Evolutionary conservation across 805 yeast species (phyloP), one percentile per base, ranked within the genome.

Genomic region (Suhomyces xylopsoci): DNA sequence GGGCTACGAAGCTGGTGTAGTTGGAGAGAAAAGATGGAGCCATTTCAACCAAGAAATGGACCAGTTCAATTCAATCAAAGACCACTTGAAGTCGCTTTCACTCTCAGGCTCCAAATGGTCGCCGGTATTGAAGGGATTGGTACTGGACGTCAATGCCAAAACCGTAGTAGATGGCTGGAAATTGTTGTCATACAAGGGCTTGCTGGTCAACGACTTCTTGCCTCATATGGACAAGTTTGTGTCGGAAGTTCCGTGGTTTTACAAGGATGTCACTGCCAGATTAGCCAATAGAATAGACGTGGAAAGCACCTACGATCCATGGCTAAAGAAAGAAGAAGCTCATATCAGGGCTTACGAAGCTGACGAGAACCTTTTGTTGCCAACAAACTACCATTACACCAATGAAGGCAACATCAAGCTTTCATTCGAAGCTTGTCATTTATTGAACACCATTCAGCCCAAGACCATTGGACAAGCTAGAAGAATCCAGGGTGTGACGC

Each of bases 401-500:
- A 63, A 73, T 12, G 77, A 81, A 15, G 81, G 89, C 0, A 67
- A 59, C 24, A 50, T 73, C 38, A 74, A 73, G 52, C 69, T 93
- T n/a, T 88, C 96, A 1, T 77, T 81, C 24, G 97, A 93, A 63
- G 92, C 85, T 26, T 81, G 87, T 52, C 76, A 74, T 15, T 70
- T 88, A 9, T 73, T 94, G 51, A 88, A 90, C 61, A 77, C 79
- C 9, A 83, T 90, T 14, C 86, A 88, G 55, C 99, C 99, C 0
- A 82, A 82, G 50, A 94, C 97, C 0, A 82, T 94, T 45, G 98
- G 98, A 0, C 98, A 94, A 66, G 98, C 98, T 0, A 80, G 96
- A 65, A 78, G 98, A 59, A 87, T 93, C 10, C 96, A 94, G 62
- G 98, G 99, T 0, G 84, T 94, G 2, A 93, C 98, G 0, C 97